Conservation (phyloP, 352 stramenopile genomes). For the Pythium plurisporium region DNA sequence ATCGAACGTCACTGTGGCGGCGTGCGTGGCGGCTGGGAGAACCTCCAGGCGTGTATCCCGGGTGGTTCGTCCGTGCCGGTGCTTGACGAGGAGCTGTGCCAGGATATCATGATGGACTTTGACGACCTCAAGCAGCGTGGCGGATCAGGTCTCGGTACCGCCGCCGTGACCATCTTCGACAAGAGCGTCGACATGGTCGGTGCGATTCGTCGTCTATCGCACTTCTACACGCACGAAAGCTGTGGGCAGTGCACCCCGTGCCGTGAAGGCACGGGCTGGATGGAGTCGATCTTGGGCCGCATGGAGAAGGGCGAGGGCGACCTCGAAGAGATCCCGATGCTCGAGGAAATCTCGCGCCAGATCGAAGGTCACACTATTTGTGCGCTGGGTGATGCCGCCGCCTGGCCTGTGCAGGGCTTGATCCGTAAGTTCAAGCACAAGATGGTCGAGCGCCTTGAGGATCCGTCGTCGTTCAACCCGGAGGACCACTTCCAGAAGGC, state of each 20-base stretch:
- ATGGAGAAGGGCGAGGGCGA: conserved; percentile 98
- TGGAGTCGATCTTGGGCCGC: conserved; percentile 96
- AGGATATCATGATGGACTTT: conserved; percentile 99
- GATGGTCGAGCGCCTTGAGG: conserved; percentile 97
- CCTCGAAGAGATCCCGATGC: conserved; percentile 98
- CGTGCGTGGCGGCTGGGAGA: conserved; percentile 98
- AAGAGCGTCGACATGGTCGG: conserved; percentile 99
- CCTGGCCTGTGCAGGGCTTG: conserved; percentile 99
- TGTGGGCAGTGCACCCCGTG: conserved; percentile 99
- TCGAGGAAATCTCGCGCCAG: conserved; percentile 98
- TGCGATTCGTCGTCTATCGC: conserved; percentile 96
- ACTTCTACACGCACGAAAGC: conserved; percentile 99
- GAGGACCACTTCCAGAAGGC: conserved; percentile 94
- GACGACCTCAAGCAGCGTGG: conserved; percentile 95
- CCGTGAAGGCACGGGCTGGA: conserved; percentile 96
- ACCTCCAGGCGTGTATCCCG: conserved; percentile 98
- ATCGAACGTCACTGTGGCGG: conserved; percentile 99
- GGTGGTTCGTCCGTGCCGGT: conserved; percentile 96
- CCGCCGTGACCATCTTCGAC: conserved; percentile 99
- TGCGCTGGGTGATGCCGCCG: conserved; percentile 97
- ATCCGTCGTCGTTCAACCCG: conserved; percentile 92
- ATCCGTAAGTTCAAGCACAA: conserved; percentile 99
- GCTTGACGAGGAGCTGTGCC: conserved; percentile 89
- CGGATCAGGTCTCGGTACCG: conserved; percentile 96
- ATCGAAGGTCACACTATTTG: conserved; percentile 99